These are phyloP conservation scores for Macrophomina tecta DNA, from an alignment of 2,329 filamentous ascomycete genomes.

Conservation along the genomic window DNA sequence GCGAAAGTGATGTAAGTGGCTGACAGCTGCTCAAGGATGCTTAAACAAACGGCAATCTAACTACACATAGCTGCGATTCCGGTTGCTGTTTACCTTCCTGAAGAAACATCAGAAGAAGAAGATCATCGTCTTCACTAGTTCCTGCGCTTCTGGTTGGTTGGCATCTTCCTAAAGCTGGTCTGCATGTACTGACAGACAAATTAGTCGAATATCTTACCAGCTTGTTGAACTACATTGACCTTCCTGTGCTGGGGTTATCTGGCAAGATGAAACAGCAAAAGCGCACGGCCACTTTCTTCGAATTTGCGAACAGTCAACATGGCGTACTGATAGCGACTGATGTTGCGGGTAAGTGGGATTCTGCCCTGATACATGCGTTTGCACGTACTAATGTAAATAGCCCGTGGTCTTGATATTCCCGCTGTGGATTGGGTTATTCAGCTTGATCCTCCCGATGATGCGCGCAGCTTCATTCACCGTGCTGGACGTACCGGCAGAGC, in stretches of 20 bases:
- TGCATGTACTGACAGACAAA: slow-evolving; percentile 76
- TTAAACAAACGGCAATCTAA: background rate
- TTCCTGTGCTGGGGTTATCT: slow-evolving; percentile 84
- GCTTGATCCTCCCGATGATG: slow-evolving; percentile 92
- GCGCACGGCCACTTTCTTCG: slow-evolving; percentile 98
- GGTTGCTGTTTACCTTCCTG: slow-evolving; percentile 91
- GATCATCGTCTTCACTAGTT: slow-evolving; percentile 80
- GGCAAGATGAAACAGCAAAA: slow-evolving; percentile 98
- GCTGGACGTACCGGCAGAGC: slow-evolving; percentile 94
- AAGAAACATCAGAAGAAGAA: slow-evolving; percentile 94
- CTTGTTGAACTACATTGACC: slow-evolving; percentile 95
- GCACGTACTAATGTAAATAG: background rate
- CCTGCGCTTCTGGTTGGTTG: slow-evolving; percentile 41
- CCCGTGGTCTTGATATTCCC: slow-evolving; percentile 89
- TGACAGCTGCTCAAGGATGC: too few relatives aligned
- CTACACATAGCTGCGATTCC: slow-evolving; percentile 59
- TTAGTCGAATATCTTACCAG: slow-evolving; percentile 88
- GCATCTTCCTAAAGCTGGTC: too few relatives aligned
- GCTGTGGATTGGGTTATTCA: slow-evolving; percentile 96
- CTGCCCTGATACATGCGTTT: background rate
- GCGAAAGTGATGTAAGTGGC: slow-evolving; percentile 78
- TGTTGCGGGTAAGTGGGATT: slow-evolving; percentile 63
- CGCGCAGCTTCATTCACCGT: slow-evolving; percentile 80
- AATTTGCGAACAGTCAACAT: slow-evolving; percentile 84
- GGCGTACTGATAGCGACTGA: slow-evolving; percentile 96